Base-by-base conservation (phyloP, 305 asterid species). In the Solanum hybrid region DNA sequence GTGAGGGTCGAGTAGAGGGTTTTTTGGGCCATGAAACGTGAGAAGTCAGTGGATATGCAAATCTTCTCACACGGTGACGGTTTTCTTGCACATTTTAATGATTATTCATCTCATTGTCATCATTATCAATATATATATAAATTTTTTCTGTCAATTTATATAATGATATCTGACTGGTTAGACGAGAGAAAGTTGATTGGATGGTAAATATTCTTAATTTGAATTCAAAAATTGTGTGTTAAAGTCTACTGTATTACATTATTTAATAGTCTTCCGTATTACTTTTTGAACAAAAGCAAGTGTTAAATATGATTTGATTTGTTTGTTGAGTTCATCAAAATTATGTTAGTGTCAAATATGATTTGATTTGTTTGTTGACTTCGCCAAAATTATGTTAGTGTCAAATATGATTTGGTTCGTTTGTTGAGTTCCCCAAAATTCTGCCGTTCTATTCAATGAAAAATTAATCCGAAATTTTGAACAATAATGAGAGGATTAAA, bases 381-480 rank as follows among this genome's bases (percentile, higher is more conserved):
- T 51, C 0, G 9, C 67, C n/a, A 51, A 51, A 42, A 51, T 16
- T 51, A 16, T 51, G 4, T 51, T 16, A 51, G 67, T 51, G 69
- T 57, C 11, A 8, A 61, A 8, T 61, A 18, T 61, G 11, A 7
- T 61, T 61, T 20, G 71, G 1, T 61, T 57, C 0, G 11, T 64
- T 67, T 9, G 1, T 67, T 67, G 29, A 67, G 10, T 67, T 10
- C 0, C 8, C 1, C 4, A 67, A 67, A n/a, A 2, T n/a, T 2
- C 1, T 67, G 31, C 0, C 4, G 3, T 67, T 67, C 16, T 67
- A 67, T 67, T 24, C 5, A 1, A 24, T 8, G 3, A 10, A 1
- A 67, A 67, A 67, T 4, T 67, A 64, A 22, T 22, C 0, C 1
- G 6, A 4, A 67, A 67, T 0, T 4, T n/a, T n/a, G 1, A n/a